phyloP scores from a whole-genome alignment of 768 basidiomycete species.

The Tricholoma matsutake region DNA sequence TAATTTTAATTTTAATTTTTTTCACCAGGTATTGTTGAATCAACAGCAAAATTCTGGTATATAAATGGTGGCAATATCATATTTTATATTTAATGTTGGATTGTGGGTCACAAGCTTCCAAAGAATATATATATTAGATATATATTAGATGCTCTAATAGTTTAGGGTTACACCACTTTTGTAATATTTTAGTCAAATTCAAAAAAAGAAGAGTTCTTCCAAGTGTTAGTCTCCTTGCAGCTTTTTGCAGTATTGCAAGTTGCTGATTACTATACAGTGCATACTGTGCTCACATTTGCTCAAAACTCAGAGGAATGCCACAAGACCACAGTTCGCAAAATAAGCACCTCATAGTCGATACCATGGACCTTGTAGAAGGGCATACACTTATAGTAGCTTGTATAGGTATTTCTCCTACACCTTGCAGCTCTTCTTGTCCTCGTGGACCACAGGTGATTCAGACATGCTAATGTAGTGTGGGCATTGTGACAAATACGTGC shows the following conservation, averaged over 20 bases:
- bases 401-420: constrained; percentile 84
- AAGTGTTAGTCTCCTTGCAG: constrained; percentile 51
- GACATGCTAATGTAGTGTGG: constrained; percentile 68
- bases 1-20: too few species aligned
- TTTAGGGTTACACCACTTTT: too few species aligned
- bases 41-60: too few species aligned
- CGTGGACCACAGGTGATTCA: constrained; percentile 69
- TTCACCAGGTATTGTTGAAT: too few species aligned
- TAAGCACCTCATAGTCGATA: constrained; percentile 22
- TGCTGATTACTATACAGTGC: constrained; percentile 43
- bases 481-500: constrained; percentile 89
- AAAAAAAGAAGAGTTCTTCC: constrained; percentile 51
- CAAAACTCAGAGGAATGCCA: constrained; percentile 77
- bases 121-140: too few species aligned
- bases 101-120: too few species aligned
- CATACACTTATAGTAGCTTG: not conserved
- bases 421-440: constrained; percentile 64
- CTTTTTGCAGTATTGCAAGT: not conserved
- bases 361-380: not conserved
- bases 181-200: too few species aligned
- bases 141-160: too few species aligned
- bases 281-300: constrained; percentile 77
- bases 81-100: too few species aligned
- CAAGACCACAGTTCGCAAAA: constrained; percentile 81
- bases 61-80: too few species aligned